These are phyloP conservation scores for Trichophyton verrucosum DNA, from an alignment of 2,329 filamentous ascomycete species.

Conservation along the genomic window DNA sequence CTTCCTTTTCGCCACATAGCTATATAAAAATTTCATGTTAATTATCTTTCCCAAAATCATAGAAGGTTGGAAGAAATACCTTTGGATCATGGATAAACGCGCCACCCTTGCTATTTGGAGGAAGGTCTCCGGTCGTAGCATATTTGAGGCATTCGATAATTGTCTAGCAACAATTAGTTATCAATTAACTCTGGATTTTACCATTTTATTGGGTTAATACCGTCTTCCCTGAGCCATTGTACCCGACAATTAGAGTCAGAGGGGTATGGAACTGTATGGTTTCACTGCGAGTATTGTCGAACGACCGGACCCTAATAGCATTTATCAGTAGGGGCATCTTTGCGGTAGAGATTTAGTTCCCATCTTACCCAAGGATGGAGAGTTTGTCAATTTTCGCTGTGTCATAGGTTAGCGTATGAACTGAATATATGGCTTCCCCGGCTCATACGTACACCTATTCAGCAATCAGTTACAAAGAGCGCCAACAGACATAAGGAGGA, in stretches of 20 bases:
- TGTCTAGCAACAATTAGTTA: conserved; percentile 40
- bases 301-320: conserved; percentile 57
- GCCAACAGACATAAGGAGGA: background rate
- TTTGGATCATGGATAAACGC: conserved; percentile 98
- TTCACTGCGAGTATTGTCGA: conserved; percentile 61
- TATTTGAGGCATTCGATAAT: conserved; percentile 99
- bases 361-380: conserved; percentile 59
- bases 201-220: conserved; percentile 24
- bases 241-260: conserved; percentile 88
- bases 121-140: conserved; percentile 85
- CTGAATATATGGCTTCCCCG: background rate
- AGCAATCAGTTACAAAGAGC: background rate
- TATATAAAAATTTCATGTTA: conserved; percentile 20
- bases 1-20: conserved; percentile 74
- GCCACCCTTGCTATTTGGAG: conserved; percentile 76
- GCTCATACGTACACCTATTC: conserved; percentile 12
- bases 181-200: background rate
- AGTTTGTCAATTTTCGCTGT: conserved; percentile 78
- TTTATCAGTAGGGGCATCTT: background rate
- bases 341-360: background rate
- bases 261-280: conserved; percentile 81
- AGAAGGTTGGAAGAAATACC: conserved; percentile 27
- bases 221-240: conserved; percentile 96
- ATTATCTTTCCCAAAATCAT: background rate
- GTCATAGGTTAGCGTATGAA: background rate